These are phyloP conservation scores for Trichoderma hamatum DNA, from an alignment of 2,329 filamentous ascomycete species.

Conservation along the genomic window DNA sequence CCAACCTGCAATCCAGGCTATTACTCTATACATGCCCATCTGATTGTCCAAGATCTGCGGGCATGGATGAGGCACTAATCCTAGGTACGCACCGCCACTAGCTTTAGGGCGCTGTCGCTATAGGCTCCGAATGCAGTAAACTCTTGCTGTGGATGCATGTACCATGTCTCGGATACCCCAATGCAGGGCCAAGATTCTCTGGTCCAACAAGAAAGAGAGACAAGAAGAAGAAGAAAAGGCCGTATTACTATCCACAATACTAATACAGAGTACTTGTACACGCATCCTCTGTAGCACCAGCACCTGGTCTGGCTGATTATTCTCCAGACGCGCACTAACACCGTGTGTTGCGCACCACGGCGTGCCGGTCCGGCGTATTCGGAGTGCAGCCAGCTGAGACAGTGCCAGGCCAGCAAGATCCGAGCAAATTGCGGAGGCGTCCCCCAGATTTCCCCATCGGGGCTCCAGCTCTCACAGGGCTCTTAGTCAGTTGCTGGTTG, in stretches of 20 bases:
- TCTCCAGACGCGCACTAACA: neutral
- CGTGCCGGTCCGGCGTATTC: no score
- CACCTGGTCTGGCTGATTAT: no score
- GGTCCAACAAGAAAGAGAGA: neutral
- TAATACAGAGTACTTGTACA: neutral
- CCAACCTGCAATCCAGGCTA: neutral
- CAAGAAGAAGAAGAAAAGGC: neutral
- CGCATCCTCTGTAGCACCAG: neutral
- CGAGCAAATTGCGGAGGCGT: slow-evolving; percentile 17
- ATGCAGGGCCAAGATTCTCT: neutral
- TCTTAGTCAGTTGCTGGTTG: neutral
- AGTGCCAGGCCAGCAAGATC: neutral
- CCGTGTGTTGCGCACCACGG: neutral
- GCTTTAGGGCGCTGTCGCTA: neutral
- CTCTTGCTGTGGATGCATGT: no score
- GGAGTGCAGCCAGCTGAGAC: no score
- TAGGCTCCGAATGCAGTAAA: neutral
- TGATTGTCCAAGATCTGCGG: neutral
- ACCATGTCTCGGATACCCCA: no score
- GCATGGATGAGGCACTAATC: neutral
- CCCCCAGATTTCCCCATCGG: slow-evolving; percentile 20
- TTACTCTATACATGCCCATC: neutral
- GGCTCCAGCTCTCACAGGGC: neutral
- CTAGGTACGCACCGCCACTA: neutral
- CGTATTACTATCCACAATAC: neutral